Evolutionary conservation across 768 basidiomycete species (phyloP).

Genomic region (Nevesoporus exiguus): DNA sequence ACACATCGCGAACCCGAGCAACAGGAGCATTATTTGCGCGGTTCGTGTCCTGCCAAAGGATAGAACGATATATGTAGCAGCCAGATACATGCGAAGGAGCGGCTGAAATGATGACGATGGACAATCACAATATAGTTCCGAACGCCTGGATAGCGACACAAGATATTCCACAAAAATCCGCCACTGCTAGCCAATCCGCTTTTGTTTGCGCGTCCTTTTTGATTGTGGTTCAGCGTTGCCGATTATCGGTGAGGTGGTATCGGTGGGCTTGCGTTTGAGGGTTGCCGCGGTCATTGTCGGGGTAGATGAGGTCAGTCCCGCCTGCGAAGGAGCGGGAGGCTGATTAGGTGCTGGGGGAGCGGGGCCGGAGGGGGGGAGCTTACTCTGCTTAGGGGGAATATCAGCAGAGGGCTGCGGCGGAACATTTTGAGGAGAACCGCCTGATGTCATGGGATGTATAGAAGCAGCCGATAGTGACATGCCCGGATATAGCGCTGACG

Average conservation of each 20-base stretch:
- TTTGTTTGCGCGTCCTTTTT: conserved; percentile 54
- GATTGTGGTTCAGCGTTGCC: conserved; percentile 45
- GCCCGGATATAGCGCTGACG: conserved; percentile 45
- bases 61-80: conserved; percentile 32
- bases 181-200: conserved; percentile 45
- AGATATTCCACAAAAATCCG: conserved; percentile 33
- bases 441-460: conserved; percentile 41
- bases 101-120: conserved; percentile 18
- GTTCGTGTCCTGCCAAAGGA: conserved; percentile 24
- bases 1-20: conserved; percentile 31
- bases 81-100: conserved; percentile 12
- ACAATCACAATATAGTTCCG: conserved; percentile 31
- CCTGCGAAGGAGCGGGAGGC: conserved; percentile 39
- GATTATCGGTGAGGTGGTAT: conserved; percentile 50
- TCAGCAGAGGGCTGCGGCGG: conserved; percentile 45
- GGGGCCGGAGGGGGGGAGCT: conserved; percentile 46
- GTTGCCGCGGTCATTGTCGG: conserved; percentile 47
- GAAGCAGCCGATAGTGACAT: conserved; percentile 42
- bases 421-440: conserved; percentile 49
- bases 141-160: conserved; percentile 27
- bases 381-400: conserved; percentile 63
- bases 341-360: conserved; percentile 39
- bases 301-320: conserved; percentile 43
- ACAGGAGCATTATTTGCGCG: conserved; percentile 11
- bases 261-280: conserved; percentile 53